Evolutionary conservation across 1,284 basidiomycete species (phyloP).

Genomic region (Agroathelia rolfsii): DNA sequence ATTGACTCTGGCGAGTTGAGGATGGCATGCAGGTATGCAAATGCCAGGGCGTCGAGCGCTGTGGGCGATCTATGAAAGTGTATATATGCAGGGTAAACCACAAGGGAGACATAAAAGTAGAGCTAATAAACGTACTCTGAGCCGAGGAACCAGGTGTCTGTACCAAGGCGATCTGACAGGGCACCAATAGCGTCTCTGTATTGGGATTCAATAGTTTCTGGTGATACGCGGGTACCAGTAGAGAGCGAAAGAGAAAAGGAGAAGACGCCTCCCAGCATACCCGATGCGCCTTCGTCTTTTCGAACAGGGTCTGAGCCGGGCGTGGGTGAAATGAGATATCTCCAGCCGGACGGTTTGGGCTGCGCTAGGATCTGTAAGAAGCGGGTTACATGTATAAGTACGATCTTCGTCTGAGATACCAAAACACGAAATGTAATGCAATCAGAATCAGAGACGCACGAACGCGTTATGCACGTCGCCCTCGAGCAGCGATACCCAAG

Average conservation of each 20-base stretch:
- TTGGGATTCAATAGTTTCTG: conserved; percentile 36
- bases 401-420: no score
- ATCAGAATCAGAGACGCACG: conserved; percentile 28
- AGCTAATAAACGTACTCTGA: conserved; percentile 44
- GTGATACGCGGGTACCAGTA: conserved; percentile 47
- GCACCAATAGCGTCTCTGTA: conserved; percentile 65
- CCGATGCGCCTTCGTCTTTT: no score
- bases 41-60: conserved; percentile 65
- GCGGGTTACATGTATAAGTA: no score
- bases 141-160: conserved; percentile 69
- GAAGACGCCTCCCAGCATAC: conserved; percentile 53
- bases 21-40: conserved; percentile 66
- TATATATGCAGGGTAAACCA: conserved; percentile 7
- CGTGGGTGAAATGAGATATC: conserved; percentile 24
- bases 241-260: conserved; percentile 50
- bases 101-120: conserved; percentile 1
- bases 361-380: conserved; percentile 35
- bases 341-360: conserved; percentile 30
- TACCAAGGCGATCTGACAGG: conserved; percentile 61
- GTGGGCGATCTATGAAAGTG: conserved; percentile 46
- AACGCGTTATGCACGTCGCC: conserved; percentile 64
- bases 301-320: no score
- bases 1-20: conserved; percentile 38
- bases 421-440: background rate
- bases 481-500: conserved; percentile 70